phyloP scores from a whole-genome alignment of 1,284 basidiomycete genomes.

The Ganoderma multipileum region DNA sequence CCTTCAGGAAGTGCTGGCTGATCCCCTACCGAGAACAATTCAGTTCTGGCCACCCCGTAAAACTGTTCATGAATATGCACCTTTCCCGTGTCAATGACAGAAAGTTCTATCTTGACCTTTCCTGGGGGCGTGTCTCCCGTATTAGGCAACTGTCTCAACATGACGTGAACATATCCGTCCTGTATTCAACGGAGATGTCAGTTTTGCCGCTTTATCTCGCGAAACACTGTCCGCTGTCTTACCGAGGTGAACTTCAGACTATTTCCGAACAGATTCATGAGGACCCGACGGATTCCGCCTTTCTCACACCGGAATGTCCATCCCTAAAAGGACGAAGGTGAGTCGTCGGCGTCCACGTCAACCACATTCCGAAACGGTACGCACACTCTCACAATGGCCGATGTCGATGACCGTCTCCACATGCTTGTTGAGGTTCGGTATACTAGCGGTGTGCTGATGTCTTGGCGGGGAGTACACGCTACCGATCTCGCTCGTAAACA shows the following conservation, averaged over 20 bases:
- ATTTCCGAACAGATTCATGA: conserved; percentile 97
- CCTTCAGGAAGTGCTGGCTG: conserved; percentile 87
- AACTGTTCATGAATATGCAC: conserved; percentile 41
- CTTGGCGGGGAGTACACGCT: conserved; percentile 89
- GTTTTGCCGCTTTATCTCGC: background rate
- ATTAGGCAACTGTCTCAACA: conserved; percentile 76
- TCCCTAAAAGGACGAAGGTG: conserved; percentile 54
- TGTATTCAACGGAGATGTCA: conserved; percentile 41
- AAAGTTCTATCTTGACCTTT: conserved; percentile 79
- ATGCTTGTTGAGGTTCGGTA: conserved; percentile 44
- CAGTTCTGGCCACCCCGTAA: background rate
- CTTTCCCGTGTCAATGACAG: conserved; percentile 92
- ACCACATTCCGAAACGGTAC: conserved; percentile 30
- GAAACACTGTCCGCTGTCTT: conserved; percentile 29
- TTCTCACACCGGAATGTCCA: conserved; percentile 93
- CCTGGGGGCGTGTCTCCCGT: conserved; percentile 51
- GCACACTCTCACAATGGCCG: conserved; percentile 70
- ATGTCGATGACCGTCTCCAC: conserved; percentile 93
- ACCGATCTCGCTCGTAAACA: conserved; percentile 82
- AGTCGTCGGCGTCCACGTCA: background rate
- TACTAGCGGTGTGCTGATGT: conserved; percentile 45
- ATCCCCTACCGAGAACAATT: conserved; percentile 65
- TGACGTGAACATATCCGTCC: conserved; percentile 89
- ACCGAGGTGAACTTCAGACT: conserved; percentile 92
- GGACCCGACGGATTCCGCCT: conserved; percentile 88